Percentiles rank a stretch among this genome's conserved stretches.
Conservation (phyloP, 1,284 basidiomycete species). For the Austroboletus novae-zelandiae region DNA sequence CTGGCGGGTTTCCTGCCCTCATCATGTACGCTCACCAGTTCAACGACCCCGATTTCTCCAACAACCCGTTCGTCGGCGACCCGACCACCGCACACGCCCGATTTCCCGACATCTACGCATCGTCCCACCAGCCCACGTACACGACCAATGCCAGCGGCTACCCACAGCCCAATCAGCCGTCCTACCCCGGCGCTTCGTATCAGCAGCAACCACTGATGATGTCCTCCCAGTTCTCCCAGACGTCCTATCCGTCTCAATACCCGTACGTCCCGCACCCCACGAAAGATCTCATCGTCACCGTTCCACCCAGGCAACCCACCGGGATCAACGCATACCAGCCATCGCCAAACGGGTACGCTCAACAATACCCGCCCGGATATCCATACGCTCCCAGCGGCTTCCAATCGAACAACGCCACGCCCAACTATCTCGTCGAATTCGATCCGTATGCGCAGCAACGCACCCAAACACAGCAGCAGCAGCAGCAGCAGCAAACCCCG, state of each 20-base stretch:
- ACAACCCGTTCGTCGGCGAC: constrained; percentile 57
- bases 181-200: no score
- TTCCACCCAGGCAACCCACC: no score
- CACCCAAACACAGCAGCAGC: background rate
- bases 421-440: constrained; percentile 47
- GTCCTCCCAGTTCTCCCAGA: no score
- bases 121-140: constrained; percentile 19
- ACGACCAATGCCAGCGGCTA: no score
- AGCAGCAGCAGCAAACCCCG: background rate
- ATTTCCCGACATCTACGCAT: constrained; percentile 49
- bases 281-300: no score
- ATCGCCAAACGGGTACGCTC: background rate
- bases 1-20: background rate
- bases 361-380: constrained; percentile 23
- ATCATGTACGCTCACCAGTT: constrained; percentile 41
- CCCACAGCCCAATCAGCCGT: no score
- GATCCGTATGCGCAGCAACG: constrained; percentile 45
- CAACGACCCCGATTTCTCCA: constrained; percentile 44
- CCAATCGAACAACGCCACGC: constrained; percentile 33
- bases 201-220: no score
- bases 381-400: constrained; percentile 18
- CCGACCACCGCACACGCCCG: constrained; percentile 44
- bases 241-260: no score
- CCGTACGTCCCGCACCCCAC: no score
- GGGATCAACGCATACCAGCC: background rate